phyloP scores from a whole-genome alignment of 164 flowering plant species.

The Nymphaea colorata region DNA sequence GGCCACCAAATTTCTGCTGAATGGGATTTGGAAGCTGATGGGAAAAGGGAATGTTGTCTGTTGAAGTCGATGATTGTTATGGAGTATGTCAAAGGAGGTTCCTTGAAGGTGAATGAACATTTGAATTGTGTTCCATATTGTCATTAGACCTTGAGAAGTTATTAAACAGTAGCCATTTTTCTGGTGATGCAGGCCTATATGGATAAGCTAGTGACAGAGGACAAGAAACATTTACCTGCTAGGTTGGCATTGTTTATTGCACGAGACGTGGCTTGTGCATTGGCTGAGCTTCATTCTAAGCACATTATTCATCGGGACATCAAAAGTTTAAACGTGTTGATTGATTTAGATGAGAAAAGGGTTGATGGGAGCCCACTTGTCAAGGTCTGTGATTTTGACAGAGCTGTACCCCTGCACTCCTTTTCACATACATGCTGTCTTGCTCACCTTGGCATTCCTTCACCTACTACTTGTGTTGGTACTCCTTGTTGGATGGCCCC shows the following conservation, averaged over 20 bases:
- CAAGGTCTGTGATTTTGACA: conserved; percentile 95
- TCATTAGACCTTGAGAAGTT: too few relatives aligned
- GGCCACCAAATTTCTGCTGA: conserved; percentile 77
- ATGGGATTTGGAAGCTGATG: conserved; percentile 51
- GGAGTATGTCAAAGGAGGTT: conserved; percentile 81
- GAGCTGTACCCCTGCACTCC: conserved; percentile 85
- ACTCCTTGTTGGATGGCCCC: conserved; percentile 99
- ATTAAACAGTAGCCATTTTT: background rate
- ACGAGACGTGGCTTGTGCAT: conserved; percentile 66
- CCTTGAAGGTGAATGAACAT: conserved; percentile 46
- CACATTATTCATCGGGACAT: conserved; percentile 91
- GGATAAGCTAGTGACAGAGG: conserved; percentile 39
- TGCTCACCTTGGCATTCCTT: conserved; percentile 69
- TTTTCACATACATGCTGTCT: conserved; percentile 75
- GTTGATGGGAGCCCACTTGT: conserved; percentile 62
- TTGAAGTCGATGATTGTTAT: conserved; percentile 56
- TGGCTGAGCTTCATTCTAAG: conserved; percentile 67
- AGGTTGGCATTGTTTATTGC: conserved; percentile 54
- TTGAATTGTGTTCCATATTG: background rate
- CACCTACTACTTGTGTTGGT: conserved; percentile 88
- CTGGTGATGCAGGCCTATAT: conserved; percentile 37
- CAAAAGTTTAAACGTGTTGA: conserved; percentile 80
- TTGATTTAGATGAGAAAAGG: conserved; percentile 55
- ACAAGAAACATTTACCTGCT: conserved; percentile 49
- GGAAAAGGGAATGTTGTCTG: conserved; percentile 29